A percentile compares a stretch with the other conserved stretches of the same genome.
phyloP scores from a whole-genome alignment of 306 rosid species.

The Prunus persica region Prunus_persica_NCBIv2 NC_034015.1:20710001-20710500 shows the following conservation, averaged over 20 bases:
- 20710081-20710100: background rate
- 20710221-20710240: conserved; percentile 91
- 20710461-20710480: conserved; percentile 10
- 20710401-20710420: background rate
- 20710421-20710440: background rate
- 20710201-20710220: conserved; percentile 88
- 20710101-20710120: background rate
- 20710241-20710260: conserved; percentile 91
- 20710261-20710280: conserved; percentile 48
- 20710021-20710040: conserved; percentile 79
- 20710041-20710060: conserved; percentile 88
- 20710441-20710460: conserved; percentile 4
- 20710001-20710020: conserved; percentile 71
- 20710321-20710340: background rate
- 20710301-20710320: background rate
- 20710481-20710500: conserved; percentile 5
- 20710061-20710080: conserved; percentile 83
- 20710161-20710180: conserved; percentile 44
- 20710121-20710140: background rate
- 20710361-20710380: background rate
- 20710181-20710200: conserved; percentile 91
- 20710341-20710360: background rate
- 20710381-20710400: background rate
- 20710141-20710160: conserved; percentile 10
- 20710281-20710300: background rate